Base-by-base conservation (phyloP, 2,329 filamentous ascomycete species). In the Exutisphaerella laricina region DNA sequence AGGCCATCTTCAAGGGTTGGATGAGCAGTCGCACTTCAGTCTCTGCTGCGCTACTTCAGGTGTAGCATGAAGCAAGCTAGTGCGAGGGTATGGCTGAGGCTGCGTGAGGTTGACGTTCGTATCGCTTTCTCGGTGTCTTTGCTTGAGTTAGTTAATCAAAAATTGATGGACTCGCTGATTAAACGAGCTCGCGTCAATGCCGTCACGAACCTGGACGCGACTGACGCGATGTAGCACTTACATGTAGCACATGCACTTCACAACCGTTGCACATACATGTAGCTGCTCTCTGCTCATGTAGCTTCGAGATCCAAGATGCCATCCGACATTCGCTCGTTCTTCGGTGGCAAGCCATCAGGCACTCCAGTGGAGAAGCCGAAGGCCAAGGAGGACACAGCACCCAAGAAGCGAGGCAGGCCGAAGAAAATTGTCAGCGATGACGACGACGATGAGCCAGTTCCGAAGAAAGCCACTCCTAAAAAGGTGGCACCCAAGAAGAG, bases 281-380 rank as follows among this genome's bases (percentile, higher is more conserved):
- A n/a, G n/a, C n/a, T n/a, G n/a, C n/a, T n/a, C n/a, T n/a, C 20
- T 9, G 30, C 30, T 33, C 14, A 33, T 33, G 30, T 33, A 33
- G 30, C 9, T 18, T 5, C 8, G n/a, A n/a, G n/a, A n/a, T n/a
- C n/a, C n/a, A n/a, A n/a, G n/a, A 94, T 95, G 88, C 80, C 88
- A 41, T 62, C 74, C 50, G 90, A 97, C 67, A 97, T 96, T 59
- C 78, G 89, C 60, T 88, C 75, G 57, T 97, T 96, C 68, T 96
- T 97, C 70, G 81, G 84, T 42, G 80, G 84, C 48, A 88, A 88
- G 65, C 78, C 79, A 39, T 74, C 77, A 51, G 69, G 74, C 66
- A 72, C 35, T 72, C 76, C 46, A 66, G 66, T 51, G 58, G 46
- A 49, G 39, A 51, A 51, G 36, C 49, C 23, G 12, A 50, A 49